phyloP scores from a whole-genome alignment of 1,284 basidiomycete species.

The Irpex sp. region DNA sequence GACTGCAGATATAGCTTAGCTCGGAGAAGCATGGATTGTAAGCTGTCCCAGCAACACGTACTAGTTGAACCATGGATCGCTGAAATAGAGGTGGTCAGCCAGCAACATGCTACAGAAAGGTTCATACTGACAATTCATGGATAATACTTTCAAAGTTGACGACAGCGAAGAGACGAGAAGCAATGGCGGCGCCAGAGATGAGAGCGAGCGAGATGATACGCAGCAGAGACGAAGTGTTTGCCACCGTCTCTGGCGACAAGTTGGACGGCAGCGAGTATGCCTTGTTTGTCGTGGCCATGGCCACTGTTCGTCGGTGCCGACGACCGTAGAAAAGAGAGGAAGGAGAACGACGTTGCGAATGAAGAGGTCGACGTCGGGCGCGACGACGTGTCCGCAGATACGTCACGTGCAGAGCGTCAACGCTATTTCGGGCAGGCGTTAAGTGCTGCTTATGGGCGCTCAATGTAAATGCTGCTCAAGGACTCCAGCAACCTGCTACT shows the following conservation, averaged over 20 bases:
- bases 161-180: slow-evolving; percentile 95
- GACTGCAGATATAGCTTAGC: slow-evolving; percentile 43
- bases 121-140: slow-evolving; percentile 86
- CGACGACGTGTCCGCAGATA: neutral
- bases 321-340: neutral
- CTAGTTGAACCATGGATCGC: slow-evolving; percentile 99
- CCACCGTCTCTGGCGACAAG: slow-evolving; percentile 67
- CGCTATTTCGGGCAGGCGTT: neutral
- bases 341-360: neutral
- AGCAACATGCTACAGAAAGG: neutral
- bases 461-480: too few species aligned
- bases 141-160: slow-evolving; percentile 99
- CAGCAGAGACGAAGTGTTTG: slow-evolving; percentile 81
- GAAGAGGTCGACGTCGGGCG: neutral
- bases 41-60: slow-evolving; percentile 38
- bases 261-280: slow-evolving; percentile 69
- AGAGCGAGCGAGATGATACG: slow-evolving; percentile 83
- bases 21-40: slow-evolving; percentile 1
- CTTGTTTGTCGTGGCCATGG: slow-evolving; percentile 38
- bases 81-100: slow-evolving; percentile 29
- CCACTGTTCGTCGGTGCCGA: slow-evolving; percentile 4
- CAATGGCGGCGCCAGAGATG: slow-evolving; percentile 92
- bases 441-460: neutral
- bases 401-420: neutral
- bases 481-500: too few species aligned